Evolutionary conservation across 2,329 filamentous ascomycete genomes (phyloP), one percentile per base, ranked within the genome.

Genomic region (Rutstroemia sp.): DNA sequence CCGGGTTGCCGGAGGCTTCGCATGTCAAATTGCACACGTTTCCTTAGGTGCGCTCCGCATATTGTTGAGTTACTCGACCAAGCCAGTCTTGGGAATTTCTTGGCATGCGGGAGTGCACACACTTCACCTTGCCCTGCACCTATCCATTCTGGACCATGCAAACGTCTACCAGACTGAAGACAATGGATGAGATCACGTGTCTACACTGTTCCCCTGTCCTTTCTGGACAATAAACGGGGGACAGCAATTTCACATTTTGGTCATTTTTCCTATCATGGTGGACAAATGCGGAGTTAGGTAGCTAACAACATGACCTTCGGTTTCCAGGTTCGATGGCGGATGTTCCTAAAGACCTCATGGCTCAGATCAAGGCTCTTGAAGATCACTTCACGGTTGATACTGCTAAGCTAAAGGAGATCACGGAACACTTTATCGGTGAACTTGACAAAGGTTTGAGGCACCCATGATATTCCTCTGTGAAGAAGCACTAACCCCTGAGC

Each of bases 371-470:
- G 71, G 79, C 82, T 60, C 80, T 97, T 23, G 94, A 97, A 76
- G 81, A 91, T 57, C 73, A 87, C 54, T 96, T 99, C 73, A 88
- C 85, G 10, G 84, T 97, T 47, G 81, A 87, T 63, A 80, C 80
- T 0, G 74, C 80, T 39, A 95, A 89, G 76, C 83, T 97, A 56
- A 97, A 97, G 81, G 74, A 87, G 63, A 92, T 99, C 68, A 92
- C 90, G 44, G 78, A 88, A 53, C 92, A 96, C 72, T 99, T 99
- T 71, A 79, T 95, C 51, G 80, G 79, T 37, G 94, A 99, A 77
- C 82, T 99, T 54, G 81, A 85, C 61, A 95, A 95, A 74, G 91
- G 89, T 87, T 71, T 61, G 51, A 45, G n/a, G 25, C 42, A 34
- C 21, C n/a, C 9, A 30, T 8, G 10, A 9, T 8, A 12, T 38